phyloP scores from a whole-genome alignment of 495 filamentous ascomycete species.

The Amphirosellinia nigrospora region DNA sequence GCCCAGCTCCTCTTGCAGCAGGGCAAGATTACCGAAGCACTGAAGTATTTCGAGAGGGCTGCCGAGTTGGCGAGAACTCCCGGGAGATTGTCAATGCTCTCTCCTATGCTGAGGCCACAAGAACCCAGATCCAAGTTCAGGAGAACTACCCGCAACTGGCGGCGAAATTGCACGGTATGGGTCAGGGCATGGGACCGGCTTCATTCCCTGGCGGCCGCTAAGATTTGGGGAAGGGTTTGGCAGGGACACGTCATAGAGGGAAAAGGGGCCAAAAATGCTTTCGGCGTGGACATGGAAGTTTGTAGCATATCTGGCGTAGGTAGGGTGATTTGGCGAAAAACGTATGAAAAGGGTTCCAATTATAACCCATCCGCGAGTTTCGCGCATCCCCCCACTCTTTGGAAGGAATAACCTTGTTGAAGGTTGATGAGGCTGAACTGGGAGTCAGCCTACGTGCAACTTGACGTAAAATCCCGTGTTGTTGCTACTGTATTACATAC shows the following conservation, averaged over 20 bases:
- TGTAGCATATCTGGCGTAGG: slow-evolving; percentile 21
- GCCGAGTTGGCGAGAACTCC: slow-evolving; percentile 95
- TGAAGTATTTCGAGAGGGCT: slow-evolving; percentile 96
- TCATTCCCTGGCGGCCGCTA: slow-evolving; percentile 35
- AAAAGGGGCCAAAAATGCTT: background rate
- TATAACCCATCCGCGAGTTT: slow-evolving; percentile 16
- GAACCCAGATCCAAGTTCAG: slow-evolving; percentile 96
- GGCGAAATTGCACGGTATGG: slow-evolving; percentile 78
- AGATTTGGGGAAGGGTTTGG: background rate
- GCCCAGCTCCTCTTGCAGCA: slow-evolving; percentile 97
- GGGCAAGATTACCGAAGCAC: slow-evolving; percentile 92
- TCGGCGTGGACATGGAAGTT: background rate
- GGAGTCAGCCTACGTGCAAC: slow-evolving; percentile 4
- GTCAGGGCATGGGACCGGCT: slow-evolving; percentile 36
- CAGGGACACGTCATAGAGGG: background rate
- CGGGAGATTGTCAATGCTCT: slow-evolving; percentile 96
- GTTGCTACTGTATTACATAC: slow-evolving; percentile 20
- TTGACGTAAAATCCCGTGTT: background rate
- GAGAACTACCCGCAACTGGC: slow-evolving; percentile 98
- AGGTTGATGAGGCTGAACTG: slow-evolving; percentile 1
- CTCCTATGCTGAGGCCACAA: slow-evolving; percentile 95
- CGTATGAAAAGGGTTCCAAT: slow-evolving; percentile 14
- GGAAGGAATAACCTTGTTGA: slow-evolving; percentile 8
- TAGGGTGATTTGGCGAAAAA: slow-evolving; percentile 16
- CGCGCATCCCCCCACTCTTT: slow-evolving; percentile 10